Base-by-base conservation (phyloP, 768 basidiomycete species). In the Tylopilus balloui region DNA sequence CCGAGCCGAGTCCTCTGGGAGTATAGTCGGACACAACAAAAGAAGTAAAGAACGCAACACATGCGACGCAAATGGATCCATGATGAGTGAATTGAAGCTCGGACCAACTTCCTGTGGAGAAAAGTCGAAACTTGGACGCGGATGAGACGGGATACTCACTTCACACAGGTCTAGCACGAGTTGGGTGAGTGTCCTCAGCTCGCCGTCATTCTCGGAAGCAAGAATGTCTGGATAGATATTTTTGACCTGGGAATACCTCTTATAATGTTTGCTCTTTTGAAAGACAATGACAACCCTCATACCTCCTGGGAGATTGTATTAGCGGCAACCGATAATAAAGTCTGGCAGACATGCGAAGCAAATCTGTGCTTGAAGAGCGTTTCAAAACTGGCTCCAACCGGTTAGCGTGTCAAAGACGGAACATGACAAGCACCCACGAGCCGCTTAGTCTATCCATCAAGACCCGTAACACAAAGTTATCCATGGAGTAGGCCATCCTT, bases 291-390 rank as follows among this genome's bases (percentile, higher is more conserved):
- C 27, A 29, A 42, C 27, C 9, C 10, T 19, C 69, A 23, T 53
- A 86, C 87, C 77, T 91, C 89, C 64, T 88, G 74, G 21, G 78
- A 71, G 37, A 89, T 68, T 0, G 87, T 87, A 37, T 82, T 76
- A 24, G 60, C 61, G 6, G 81, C 79, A 20, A 90, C 79, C 2
- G 76, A 77, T 55, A 97, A 76, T 54, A 96, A 70, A 1, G 92
- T 97, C 66, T 97, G 92, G 58, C 88, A 88, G 7, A 96, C 94
- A 79, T 97, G 94, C 21, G 93, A 95, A 14, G 87, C 92, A 72
- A 96, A 98, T 24, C 93, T 80, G 61, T 98, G 88, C 60, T 76
- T 81, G 24, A 78, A 71, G 23, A 93, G 73, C 20, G 71, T 61
- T 50, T 80, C 81, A 54, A 82, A 87, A 7, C 89, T 86, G 50